A percentile compares a stretch with the other conserved stretches of the same genome.
These are phyloP conservation scores for Leccinum subgranulosum DNA, from an alignment of 768 basidiomycete species.

Conservation along the genomic window DNA sequence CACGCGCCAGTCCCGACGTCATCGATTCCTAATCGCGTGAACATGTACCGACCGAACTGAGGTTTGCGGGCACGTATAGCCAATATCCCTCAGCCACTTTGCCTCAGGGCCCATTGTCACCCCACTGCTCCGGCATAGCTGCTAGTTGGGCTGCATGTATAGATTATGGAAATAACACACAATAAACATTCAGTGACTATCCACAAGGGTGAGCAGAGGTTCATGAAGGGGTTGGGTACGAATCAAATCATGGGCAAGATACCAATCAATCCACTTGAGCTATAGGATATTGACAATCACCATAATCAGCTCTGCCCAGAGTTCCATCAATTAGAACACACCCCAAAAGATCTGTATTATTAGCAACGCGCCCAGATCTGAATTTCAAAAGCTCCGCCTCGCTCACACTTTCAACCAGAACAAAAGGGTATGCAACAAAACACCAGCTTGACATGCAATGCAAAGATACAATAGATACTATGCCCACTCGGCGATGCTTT, in stretches of 20 bases:
- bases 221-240: background rate
- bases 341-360: background rate
- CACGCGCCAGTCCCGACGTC: background rate
- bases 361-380: background rate
- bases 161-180: background rate
- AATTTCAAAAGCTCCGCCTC: background rate
- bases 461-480: constrained; percentile 13
- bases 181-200: background rate
- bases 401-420: background rate
- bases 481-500: constrained; percentile 5
- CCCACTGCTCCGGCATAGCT: background rate
- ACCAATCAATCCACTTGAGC: background rate
- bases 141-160: background rate
- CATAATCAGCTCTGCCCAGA: background rate
- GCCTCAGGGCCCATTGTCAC: constrained; percentile 12
- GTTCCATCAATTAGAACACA: background rate
- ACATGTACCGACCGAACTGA: background rate
- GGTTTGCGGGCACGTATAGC: constrained; percentile 17
- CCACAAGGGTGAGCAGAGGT: background rate
- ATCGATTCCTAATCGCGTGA: background rate
- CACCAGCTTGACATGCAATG: constrained; percentile 3
- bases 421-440: background rate
- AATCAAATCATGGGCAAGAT: background rate
- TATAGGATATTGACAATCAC: background rate
- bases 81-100: constrained; percentile 12